These are phyloP conservation scores for Rhinocladiella mackenziei DNA, from an alignment of 2,329 filamentous ascomycete genomes.

Conservation along the genomic window DNA sequence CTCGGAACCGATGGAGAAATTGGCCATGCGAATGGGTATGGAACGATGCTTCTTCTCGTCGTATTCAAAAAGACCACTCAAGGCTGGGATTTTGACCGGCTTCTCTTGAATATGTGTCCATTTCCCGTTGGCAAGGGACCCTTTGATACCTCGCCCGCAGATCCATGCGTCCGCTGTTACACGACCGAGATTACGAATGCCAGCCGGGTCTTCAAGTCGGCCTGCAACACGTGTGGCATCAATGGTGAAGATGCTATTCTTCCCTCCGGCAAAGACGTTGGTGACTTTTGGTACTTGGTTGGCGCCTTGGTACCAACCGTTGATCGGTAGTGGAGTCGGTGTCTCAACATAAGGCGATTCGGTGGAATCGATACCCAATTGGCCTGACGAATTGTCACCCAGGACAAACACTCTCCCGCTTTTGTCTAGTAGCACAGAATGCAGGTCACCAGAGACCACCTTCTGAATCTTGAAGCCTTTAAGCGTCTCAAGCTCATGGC, in stretches of 20 bases:
- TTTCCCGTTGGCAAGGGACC: slow-evolving; percentile 75
- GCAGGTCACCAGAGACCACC: slow-evolving; percentile 80
- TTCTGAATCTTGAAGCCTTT: slow-evolving; percentile 66
- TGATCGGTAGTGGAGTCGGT: slow-evolving; percentile 66
- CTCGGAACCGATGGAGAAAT: slow-evolving; percentile 70
- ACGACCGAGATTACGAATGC: slow-evolving; percentile 47
- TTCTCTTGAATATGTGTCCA: slow-evolving; percentile 82
- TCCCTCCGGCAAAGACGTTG: slow-evolving; percentile 76
- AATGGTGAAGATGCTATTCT: slow-evolving; percentile 81
- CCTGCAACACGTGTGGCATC: slow-evolving; percentile 63
- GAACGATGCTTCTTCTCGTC: slow-evolving; percentile 66
- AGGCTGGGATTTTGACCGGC: slow-evolving; percentile 73
- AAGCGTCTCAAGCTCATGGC: slow-evolving; percentile 72
- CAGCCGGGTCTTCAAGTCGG: slow-evolving; percentile 42
- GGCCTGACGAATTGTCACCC: slow-evolving; percentile 87
- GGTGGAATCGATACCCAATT: slow-evolving; percentile 74
- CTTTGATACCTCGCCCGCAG: slow-evolving; percentile 80
- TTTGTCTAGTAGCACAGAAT: slow-evolving; percentile 74
- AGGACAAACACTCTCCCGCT: slow-evolving; percentile 78
- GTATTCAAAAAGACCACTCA: slow-evolving; percentile 83
- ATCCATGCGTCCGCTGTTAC: slow-evolving; percentile 77
- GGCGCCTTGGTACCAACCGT: slow-evolving; percentile 67
- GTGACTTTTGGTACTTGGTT: slow-evolving; percentile 65
- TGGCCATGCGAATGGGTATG: slow-evolving; percentile 71
- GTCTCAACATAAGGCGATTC: slow-evolving; percentile 62